Base-by-base conservation (phyloP, 2,329 filamentous ascomycete species). In the Aspergillus persii region DNA sequence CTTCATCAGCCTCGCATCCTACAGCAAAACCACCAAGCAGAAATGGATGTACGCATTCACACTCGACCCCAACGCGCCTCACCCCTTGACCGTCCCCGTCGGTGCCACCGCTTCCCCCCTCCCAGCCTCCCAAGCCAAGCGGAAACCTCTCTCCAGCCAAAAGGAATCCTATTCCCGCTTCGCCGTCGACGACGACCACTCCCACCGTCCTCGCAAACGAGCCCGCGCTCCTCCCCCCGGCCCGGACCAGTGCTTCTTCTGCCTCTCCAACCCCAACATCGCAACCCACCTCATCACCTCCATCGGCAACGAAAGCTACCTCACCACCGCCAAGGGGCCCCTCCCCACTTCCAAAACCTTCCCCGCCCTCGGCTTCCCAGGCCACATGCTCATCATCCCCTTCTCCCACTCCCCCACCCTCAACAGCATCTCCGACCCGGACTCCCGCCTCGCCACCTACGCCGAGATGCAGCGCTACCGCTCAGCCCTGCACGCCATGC, bases 241-340 rank as follows among this genome's bases (percentile, higher is more conserved):
- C 0, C 92, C 91, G 2, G 88, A 89, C 54, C 84, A 89, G 69
- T 99, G 95, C 78, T 99, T 95, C 81, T 98, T 99, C 80, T 99
- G 95, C 72, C 83, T 99, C 9, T 93, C 91, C 5, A 97, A 96
- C 74, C 86, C 90, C 5, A 89, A 89, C 61, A 81, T 95, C 49
- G 89, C 90, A 54, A 89, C 89, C 1, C 94, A 99, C 76, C 89
- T 99, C 76, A 89, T 97, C 68, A 89, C 90, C 64, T 92, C 90
- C 29, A 94, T 99, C 63, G 95, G 91, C 55, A 88, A 92, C 18
- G 90, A 96, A 61, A 84, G 87, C 56, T 98, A 98, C 74, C 78
- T 98, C 56, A 96, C 95, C 30, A 95, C 90, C 27, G 92, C 95
- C 60, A 97, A 96, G 74, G 95, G 95, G 0, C 93, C 95, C 4